Percentiles rank a stretch among this genome's conserved stretches.
Evolutionary conservation across 2,329 filamentous ascomycete genomes (phyloP).

Genomic region (Aaosphaeria arxii): DNA sequence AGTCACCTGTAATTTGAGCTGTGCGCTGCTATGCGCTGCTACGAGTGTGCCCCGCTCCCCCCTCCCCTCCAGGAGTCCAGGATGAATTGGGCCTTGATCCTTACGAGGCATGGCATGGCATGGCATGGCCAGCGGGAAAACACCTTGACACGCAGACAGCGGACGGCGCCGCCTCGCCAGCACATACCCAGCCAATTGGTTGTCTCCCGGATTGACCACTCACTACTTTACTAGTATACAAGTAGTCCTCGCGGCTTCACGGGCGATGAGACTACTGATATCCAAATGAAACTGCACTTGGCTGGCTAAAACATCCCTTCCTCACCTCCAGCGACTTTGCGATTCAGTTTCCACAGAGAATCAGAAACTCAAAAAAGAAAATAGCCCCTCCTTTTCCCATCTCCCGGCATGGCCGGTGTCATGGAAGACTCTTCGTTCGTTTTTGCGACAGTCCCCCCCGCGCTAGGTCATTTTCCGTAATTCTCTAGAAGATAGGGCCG

Average conservation of each 20-base stretch:
- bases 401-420: not conserved
- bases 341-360: not conserved
- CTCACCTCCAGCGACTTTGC: not conserved
- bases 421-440: slow-evolving; percentile 15
- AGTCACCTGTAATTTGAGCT: slow-evolving; percentile 6
- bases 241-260: too few relatives aligned
- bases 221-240: too few relatives aligned
- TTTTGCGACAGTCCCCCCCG: slow-evolving; percentile 25
- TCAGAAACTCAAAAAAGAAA: too few relatives aligned
- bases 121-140: slow-evolving; percentile 8
- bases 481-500: slow-evolving; percentile 28
- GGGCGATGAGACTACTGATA: too few relatives aligned
- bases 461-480: slow-evolving; percentile 33
- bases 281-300: not conserved
- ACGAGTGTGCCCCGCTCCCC: slow-evolving; percentile 1
- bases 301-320: not conserved
- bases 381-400: slow-evolving; percentile 3
- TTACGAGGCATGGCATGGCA: slow-evolving; percentile 3
- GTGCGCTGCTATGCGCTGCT: slow-evolving; percentile 10
- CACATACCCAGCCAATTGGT: too few relatives aligned
- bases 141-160: slow-evolving; percentile 4
- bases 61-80: slow-evolving; percentile 10
- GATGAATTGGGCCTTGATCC: slow-evolving; percentile 4
- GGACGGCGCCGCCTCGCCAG: not conserved
- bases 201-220: too few relatives aligned